Evolutionary conservation across 768 basidiomycete species (phyloP), one percentile per base, ranked within the genome.

Genomic region (Saitozyma sp.): DNA sequence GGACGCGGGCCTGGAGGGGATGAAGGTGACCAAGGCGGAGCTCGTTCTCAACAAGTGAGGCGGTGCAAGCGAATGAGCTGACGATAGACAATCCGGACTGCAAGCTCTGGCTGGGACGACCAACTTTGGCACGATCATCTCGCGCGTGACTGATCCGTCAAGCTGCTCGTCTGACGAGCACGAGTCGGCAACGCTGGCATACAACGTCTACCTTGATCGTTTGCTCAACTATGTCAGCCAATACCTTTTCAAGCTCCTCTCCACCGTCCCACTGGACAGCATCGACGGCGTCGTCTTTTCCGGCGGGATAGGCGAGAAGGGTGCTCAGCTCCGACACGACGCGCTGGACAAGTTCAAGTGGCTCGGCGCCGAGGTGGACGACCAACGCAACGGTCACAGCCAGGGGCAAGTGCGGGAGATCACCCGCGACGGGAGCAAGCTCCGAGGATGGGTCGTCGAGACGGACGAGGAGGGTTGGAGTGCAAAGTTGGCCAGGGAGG

Each of bases 221-320:
- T 83, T 94, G 52, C 70, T 90, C 59, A 83, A 87, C 69, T 91
- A 71, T 66, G 77, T 91, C 51, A 91, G 88, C 7, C 83, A 86
- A 52, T 92, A 91, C 76, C 85, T 87, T 68, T 80, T 91, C 68
- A 88, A 89, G 75, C 84, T 92, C 20, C 66, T 76, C 40, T 52
- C 71, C 9, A 83, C 82, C 19, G 10, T 56, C 8, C 59, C 70
- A 8, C 40, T 40, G 85, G 85, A 14, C 10, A 38, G 63, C 17
- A 70, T 92, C 10, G 89, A 92, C 75, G 91, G 88, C 1, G 71
- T 94, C 48, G 89, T 93, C 11, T 92, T 94, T 75, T 84, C 89
- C 0, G 92, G 92, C 3, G 92, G 92, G 0, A 91, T 96, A 56
- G 93, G 93, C 0, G 93, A 96, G 79, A 83, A 83, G 66, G 85